A percentile compares a stretch with the other conserved stretches of the same genome.
Conservation (phyloP, 1,139 yeast genomes). For the Nadsonia commutata region DNA sequence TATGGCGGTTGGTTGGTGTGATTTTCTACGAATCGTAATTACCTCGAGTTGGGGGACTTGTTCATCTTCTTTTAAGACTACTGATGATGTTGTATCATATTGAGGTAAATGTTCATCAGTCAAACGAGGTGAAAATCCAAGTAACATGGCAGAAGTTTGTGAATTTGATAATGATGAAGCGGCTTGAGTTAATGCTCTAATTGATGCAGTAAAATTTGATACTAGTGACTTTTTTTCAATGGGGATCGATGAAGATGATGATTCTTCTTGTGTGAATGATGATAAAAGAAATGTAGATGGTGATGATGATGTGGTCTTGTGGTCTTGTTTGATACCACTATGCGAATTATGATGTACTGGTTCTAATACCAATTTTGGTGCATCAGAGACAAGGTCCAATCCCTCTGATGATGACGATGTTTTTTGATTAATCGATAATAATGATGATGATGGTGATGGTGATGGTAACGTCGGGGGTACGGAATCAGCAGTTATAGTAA, state of each 20-base stretch:
- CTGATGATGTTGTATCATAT: slow-evolving; percentile 3
- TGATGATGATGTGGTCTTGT: no score
- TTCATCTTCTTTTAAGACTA: slow-evolving; percentile 1
- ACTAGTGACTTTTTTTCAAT: slow-evolving; percentile 11
- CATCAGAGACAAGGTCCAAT: neutral
- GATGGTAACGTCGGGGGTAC: neutral
- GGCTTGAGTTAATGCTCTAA: slow-evolving; percentile 16
- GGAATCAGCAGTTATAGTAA: no score
- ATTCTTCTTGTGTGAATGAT: no score
- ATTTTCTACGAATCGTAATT: neutral
- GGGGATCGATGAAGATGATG: no score
- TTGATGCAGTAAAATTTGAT: slow-evolving; percentile 15
- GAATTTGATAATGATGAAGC: slow-evolving; percentile 16
- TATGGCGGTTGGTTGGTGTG: slow-evolving; percentile 9
- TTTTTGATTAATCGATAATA: no score
- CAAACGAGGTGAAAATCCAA: slow-evolving; percentile 18
- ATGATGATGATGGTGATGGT: neutral
- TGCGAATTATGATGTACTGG: neutral
- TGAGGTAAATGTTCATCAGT: slow-evolving; percentile 19
- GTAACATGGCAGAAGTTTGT: slow-evolving; percentile 13
- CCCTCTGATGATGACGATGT: no score
- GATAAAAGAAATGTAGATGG: no score
- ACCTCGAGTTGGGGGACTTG: neutral
- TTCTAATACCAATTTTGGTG: neutral
- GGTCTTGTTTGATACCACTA: no score